Conservation (phyloP, 768 basidiomycete species). For the Russula sp. region DNA sequence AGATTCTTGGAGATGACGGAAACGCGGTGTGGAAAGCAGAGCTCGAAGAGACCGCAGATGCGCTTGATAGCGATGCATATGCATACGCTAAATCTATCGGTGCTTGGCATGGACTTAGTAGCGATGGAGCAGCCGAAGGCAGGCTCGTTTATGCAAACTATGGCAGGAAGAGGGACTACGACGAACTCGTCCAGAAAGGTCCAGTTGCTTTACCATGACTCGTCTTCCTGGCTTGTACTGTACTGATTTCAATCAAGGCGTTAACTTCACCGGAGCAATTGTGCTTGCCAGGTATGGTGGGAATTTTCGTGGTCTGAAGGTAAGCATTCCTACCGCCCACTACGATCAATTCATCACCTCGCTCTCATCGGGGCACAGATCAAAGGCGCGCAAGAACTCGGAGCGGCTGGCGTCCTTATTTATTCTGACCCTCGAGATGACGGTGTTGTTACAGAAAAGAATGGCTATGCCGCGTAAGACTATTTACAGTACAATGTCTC, state of each 20-base stretch:
- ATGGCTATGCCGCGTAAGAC: constrained; percentile 57
- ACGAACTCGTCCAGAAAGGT: constrained; percentile 52
- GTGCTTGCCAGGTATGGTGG: constrained; percentile 71
- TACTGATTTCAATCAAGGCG: constrained; percentile 35
- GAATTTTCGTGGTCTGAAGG: constrained; percentile 82
- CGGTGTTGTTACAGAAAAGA: constrained; percentile 64
- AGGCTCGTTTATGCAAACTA: constrained; percentile 74
- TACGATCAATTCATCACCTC: background rate
- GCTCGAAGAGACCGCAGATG: constrained; percentile 66
- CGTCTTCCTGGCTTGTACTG: background rate
- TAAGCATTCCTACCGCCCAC: constrained; percentile 25
- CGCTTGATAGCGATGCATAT: constrained; percentile 63
- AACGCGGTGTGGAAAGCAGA: constrained; percentile 58
- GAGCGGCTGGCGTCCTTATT: constrained; percentile 71
- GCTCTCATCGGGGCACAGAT: constrained; percentile 37
- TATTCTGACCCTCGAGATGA: constrained; percentile 86
- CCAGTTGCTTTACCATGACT: background rate
- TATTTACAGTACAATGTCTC: background rate
- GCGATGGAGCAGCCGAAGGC: constrained; percentile 66
- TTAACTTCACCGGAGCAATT: constrained; percentile 70
- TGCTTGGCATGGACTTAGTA: constrained; percentile 82
- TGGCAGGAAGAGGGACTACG: constrained; percentile 68
- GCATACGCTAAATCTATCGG: constrained; percentile 61
- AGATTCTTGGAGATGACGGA: constrained; percentile 54
- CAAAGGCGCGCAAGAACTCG: constrained; percentile 75